Percentiles rank a stretch among this genome's conserved stretches.
These are phyloP conservation scores for Cucumis hystrix DNA, from an alignment of 306 rosid genomes.

Conservation along the genomic window DNA sequence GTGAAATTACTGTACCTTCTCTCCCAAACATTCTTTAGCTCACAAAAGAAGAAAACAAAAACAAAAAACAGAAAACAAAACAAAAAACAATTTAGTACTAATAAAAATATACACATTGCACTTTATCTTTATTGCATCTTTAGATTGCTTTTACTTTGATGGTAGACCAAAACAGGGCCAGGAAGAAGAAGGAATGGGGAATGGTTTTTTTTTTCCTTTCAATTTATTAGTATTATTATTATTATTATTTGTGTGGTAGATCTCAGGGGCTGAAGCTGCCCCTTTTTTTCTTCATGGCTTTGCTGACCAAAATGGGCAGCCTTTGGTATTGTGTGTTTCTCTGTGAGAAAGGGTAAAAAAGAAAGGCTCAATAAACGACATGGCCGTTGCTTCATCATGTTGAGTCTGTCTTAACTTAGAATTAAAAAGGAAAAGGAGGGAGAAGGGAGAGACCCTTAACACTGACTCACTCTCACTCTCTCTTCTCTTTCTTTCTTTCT, in stretches of 20 bases:
- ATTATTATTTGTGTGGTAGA: background rate
- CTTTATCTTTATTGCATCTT: conserved; percentile 57
- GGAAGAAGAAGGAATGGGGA: background rate
- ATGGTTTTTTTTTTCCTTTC: background rate
- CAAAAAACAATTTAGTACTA: background rate
- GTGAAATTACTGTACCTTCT: conserved; percentile 26
- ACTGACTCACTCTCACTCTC: background rate
- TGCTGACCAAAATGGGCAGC: conserved; percentile 75
- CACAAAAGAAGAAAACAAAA: conserved; percentile 28
- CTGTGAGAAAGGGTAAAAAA: conserved; percentile 16
- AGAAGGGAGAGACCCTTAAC: conserved; percentile 19
- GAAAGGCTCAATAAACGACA: conserved; percentile 26
- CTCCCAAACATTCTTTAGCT: conserved; percentile 54
- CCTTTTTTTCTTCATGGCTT: conserved; percentile 26
- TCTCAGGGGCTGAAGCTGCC: background rate
- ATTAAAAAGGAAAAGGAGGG: background rate
- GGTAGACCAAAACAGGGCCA: conserved; percentile 43
- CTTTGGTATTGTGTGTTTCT: conserved; percentile 25
- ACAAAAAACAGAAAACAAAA: background rate
- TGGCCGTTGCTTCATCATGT: conserved; percentile 69
- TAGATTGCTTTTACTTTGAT: conserved; percentile 56
- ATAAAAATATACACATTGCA: conserved; percentile 19
- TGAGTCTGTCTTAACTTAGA: conserved; percentile 16
- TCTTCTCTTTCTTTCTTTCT: conserved; percentile 13
- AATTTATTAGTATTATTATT: too few relatives aligned